Percentiles rank a stretch among this genome's conserved stretches.
Evolutionary conservation across 805 yeast species (phyloP).

Genomic region (Wickerhamomyces queroliae): DNA sequence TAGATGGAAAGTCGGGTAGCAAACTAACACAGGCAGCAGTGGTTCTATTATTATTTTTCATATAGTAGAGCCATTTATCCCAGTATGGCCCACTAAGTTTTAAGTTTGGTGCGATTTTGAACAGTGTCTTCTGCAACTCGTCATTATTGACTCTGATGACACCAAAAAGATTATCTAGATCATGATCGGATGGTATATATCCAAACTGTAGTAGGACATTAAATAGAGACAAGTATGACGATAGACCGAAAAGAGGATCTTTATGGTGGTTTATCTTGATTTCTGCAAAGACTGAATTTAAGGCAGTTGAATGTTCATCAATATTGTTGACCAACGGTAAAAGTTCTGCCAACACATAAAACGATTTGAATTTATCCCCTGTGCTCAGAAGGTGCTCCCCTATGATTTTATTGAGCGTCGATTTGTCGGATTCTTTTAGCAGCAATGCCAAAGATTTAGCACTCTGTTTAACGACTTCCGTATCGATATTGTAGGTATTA

Average conservation of each 20-base stretch:
- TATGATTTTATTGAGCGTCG: constrained; percentile 2
- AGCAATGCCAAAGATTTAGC: constrained; percentile 29
- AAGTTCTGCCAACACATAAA: constrained; percentile 17
- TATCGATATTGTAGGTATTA: constrained; percentile 32
- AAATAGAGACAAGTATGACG: constrained; percentile 22
- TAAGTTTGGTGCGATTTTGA: constrained; percentile 10
- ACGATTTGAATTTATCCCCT: constrained; percentile 7
- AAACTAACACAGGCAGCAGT: constrained; percentile 33
- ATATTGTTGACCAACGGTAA: constrained; percentile 6
- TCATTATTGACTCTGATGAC: constrained; percentile 14
- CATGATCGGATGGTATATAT: constrained; percentile 1
- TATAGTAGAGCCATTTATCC: constrained; percentile 29
- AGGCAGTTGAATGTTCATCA: not conserved
- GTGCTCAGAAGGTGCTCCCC: constrained; percentile 5
- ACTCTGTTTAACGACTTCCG: constrained; percentile 36
- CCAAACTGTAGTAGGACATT: constrained; percentile 4
- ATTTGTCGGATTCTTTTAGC: not conserved
- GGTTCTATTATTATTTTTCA: constrained; percentile 32
- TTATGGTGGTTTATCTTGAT: constrained; percentile 18
- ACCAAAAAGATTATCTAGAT: constrained; percentile 15
- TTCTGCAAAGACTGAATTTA: constrained; percentile 6
- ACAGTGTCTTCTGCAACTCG: constrained; percentile 5
- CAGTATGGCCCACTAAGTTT: constrained; percentile 4
- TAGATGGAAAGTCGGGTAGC: constrained; percentile 7
- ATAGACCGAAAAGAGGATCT: constrained; percentile 14